Base-by-base conservation (phyloP, 2,329 filamentous ascomycete genomes). In the Penicillium sp. region DNA sequence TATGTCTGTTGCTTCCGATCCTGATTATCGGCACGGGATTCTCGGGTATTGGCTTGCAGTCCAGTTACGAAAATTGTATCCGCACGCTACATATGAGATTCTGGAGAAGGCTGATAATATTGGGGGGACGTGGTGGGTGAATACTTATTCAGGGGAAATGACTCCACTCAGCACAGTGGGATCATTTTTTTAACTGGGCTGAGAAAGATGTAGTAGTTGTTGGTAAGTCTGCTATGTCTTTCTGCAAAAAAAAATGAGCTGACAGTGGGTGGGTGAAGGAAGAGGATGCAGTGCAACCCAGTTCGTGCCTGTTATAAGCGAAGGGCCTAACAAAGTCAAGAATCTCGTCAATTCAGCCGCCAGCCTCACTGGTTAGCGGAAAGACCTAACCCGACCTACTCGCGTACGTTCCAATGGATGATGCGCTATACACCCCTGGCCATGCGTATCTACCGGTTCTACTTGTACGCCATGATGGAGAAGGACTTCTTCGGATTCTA, bases 21-120 rank as follows among this genome's bases (percentile, higher is more conserved):
- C 70, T 81, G 26, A 79, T 81, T 43, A 79, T 81, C 37, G 79
- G 79, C n/a, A 79, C 77, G n/a, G 78, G 78, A 57, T 74, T 76
- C 68, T 76, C 73, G 29, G 78, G 78, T 29, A 58, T 80, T 15
- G 77, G 74, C n/a, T 80, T 50, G 78, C 77, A 12, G 70, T 80
- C 20, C 77, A 79, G 54, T 71, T 80, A 7, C 68, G 75, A 35
- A 69, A 77, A 29, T 65, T 74, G 45, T 74, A 72, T 52, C 69
- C 72, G 3, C 64, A 72, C 11, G 61, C 61, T 1, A 72, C 70
- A 43, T 79, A 77, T 56, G 72, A 77, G 51, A 70, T 80, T n/a
- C 61, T 78, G 48, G 77, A 80, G 62, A 78, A 78, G 58, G 68
- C 69, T 5, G 60, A 70, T 6, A 69, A 76, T 56, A 54, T 74